Base-by-base conservation (phyloP, 192 early-diverging fungal species). In the Backusella sp. region DNA sequence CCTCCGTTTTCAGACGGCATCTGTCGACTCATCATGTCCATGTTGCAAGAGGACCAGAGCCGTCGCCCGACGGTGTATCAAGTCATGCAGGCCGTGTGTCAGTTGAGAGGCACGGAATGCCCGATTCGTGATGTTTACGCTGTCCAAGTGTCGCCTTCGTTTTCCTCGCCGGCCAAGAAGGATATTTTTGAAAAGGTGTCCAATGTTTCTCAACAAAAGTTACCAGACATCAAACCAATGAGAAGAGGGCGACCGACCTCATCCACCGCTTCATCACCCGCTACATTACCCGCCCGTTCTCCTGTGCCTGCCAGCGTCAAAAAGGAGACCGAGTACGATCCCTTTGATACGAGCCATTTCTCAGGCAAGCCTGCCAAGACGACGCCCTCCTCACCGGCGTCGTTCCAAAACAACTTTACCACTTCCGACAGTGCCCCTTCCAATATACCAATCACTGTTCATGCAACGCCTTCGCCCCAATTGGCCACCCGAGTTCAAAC, bases 171-270 rank as follows among this genome's bases (percentile, higher is more conserved):
- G 21, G 67, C 83, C 72, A 73, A 81, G 66, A 80, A 77, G 34
- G 72, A 70, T 42, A 84, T 79, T 41, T 74, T 83, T 69, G 76
- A 75, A 26, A 68, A 70, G n/a, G 32, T 79, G 62, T 59, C 74
- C 39, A 80, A 44, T 81, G 74, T 83, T 36, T 53, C 83, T 75
- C 73, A 83, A 73, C 76, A 36, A 39, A 26, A 80, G 73, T n/a
- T 88, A 77, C 86, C 84, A 72, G 79, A 78, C 26, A 89, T 93
- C 72, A 85, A 87, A 39, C 95, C 96, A 0, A 98, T 98, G 97
- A 89, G 97, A 3, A 90, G 97, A 42, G 97, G 97, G 39, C 87
- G 97, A 6, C 96, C 96, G n/a, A 84, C 87, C 11, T n/a, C 59
- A 5, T n/a, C 72, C 4, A 36, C 66, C 6, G 65, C 62, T 70